phyloP scores from a whole-genome alignment of 2,329 filamentous ascomycete species.

The Periglandula ipomoeae region DNA sequence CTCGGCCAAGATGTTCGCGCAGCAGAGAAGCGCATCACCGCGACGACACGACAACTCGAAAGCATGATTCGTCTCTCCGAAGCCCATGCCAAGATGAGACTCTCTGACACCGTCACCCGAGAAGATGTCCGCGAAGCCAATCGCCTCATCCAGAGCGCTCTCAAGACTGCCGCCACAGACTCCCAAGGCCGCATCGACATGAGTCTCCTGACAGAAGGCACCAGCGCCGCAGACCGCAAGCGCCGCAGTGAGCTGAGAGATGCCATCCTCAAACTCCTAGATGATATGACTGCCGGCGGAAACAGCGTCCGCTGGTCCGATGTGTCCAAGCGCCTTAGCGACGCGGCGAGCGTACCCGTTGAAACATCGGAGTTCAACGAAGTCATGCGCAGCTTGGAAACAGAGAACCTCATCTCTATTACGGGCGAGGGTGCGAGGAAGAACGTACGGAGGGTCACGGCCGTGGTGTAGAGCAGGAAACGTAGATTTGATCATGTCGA shows the following conservation, averaged over 20 bases:
- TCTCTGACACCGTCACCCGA: conserved; percentile 64
- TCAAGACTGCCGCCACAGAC: conserved; percentile 97
- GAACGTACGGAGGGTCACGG: conserved; percentile 67
- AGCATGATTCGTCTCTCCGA: conserved; percentile 97
- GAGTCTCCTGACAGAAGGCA: conserved; percentile 91
- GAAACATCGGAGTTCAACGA: conserved; percentile 78
- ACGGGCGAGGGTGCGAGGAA: conserved; percentile 77
- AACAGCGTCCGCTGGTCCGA: conserved; percentile 70
- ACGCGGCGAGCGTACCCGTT: conserved; percentile 60
- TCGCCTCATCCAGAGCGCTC: conserved; percentile 81
- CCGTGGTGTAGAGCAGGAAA: conserved; percentile 24
- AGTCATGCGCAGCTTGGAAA: conserved; percentile 68
- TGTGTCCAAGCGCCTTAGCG: conserved; percentile 61
- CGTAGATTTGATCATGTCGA: neutral
- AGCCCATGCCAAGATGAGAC: conserved; percentile 96
- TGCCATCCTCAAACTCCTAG: conserved; percentile 63
- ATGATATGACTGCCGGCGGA: conserved; percentile 65
- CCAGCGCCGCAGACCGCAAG: conserved; percentile 75
- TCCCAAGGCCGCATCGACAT: conserved; percentile 90
- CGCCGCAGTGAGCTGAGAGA: conserved; percentile 77
- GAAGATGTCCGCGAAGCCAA: conserved; percentile 85
- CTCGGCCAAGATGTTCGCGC: conserved; percentile 81
- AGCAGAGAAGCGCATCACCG: conserved; percentile 91
- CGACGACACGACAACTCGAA: conserved; percentile 92
- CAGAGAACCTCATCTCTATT: conserved; percentile 74